Base-by-base conservation (phyloP, 208 protist species). In the Trypanosoma cruzi region DNA sequence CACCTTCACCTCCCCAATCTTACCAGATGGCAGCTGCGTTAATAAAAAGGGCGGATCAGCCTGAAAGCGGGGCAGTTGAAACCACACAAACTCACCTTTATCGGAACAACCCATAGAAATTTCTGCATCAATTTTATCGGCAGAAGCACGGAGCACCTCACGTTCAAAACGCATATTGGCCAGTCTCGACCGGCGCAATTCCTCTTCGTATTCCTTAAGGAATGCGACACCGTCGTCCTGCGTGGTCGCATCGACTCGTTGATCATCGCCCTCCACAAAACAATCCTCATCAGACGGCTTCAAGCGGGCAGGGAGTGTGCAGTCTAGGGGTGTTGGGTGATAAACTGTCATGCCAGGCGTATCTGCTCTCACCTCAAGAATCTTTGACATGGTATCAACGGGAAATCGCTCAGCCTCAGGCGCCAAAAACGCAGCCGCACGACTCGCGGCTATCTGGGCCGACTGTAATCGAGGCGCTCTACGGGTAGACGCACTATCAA, bases 41-140 rank as follows among this genome's bases (percentile, higher is more conserved):
- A 89, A 68, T 32, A 63, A 61, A 63, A 91, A 90, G 14, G 88
- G 82, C 28, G 73, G 54, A 31, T 84, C 68, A 5, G 58, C 67
- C 42, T 85, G 79, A 71, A 93, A 92, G 6, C 81, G 86, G 18
- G 90, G 90, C 46, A 96, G 52, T 72, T 96, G 90, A 76, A 93
- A 76, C 86, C 88, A 96, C 36, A 89, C 73, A 26, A 96, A 62
- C 36, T 64, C 63, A 53, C 66, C 61, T 10, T 59, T 63, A 44
- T 71, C 57, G 18, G 36, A 24, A 68, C 68, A 52, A 57, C 55
- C 63, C 44, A 61, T 34, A 46, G 24, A 29, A 40, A 29, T 62
- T 36, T 66, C 72, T 22, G 64, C 18, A 37, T 65, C 48, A 54
- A 72, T 70, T 50, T 31, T 56, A 64, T 63, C 60, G 11, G 64